Base-by-base conservation (phyloP, 208 protist species). In the Leptomonas seymouri region DNA sequence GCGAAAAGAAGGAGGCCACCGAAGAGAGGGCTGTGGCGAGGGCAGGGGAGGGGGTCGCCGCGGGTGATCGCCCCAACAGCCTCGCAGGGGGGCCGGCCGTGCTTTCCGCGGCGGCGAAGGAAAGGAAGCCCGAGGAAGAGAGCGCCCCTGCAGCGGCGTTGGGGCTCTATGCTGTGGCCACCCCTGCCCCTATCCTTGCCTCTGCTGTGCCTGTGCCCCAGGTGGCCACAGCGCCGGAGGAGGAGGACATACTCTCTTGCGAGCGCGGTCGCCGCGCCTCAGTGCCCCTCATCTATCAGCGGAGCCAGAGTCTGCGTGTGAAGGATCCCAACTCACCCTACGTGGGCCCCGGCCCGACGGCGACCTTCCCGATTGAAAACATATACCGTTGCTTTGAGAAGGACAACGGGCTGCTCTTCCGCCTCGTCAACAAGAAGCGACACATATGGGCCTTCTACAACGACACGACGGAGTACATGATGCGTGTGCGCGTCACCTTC, bases 381-480 rank as follows among this genome's bases (percentile, higher is more conserved):
- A 63, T 94, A 61, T 84, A 89, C 64, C 60, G 68, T 31, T 91
- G 89, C 78, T 94, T 94, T 62, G 74, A 90, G 36, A 72, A 84
- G 66, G 74, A 64, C 16, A 89, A 91, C 72, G 87, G 87, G 15
- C 72, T 90, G 48, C 82, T 94, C 28, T 94, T 91, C 76, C 89
- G 89, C 21, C 61, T 94, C 12, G 85, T 89, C n/a, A 84, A 81
- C 68, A 49, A 81, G 55, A 53, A 58, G 54, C 71, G 72, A 0
- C 78, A 84, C 71, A 78, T 67, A 74, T 94, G 89, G 86, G 74
- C 73, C 42, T 94, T 89, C 74, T 94, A 92, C 85, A 94, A 94
- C 68, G 89, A 92, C 71, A 88, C 86, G 18, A 57, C 31, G 3
- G 63, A 80, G 25, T 92, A 90, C 67, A 39, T 77, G 31, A 92